phyloP scores from a whole-genome alignment of 2,329 filamentous ascomycete genomes.

The Aaosphaeria arxii region DNA sequence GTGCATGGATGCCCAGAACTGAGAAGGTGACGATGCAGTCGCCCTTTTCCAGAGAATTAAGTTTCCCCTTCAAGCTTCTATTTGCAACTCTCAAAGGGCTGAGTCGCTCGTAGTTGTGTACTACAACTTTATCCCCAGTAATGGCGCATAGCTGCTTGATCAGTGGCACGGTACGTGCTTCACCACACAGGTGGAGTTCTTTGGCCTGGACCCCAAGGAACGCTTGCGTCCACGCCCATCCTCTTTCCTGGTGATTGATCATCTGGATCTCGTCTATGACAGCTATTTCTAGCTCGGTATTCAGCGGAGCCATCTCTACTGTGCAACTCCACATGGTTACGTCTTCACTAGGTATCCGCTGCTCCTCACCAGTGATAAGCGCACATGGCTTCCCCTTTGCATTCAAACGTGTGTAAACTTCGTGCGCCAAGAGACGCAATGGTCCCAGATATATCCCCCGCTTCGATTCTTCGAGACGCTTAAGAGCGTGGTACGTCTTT shows the following conservation, averaged over 20 bases:
- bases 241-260: slow-evolving; percentile 76
- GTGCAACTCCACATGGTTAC: slow-evolving; percentile 75
- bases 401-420: slow-evolving; percentile 85
- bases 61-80: slow-evolving; percentile 60
- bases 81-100: slow-evolving; percentile 70
- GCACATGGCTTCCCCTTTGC: slow-evolving; percentile 75
- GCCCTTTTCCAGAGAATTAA: slow-evolving; percentile 75
- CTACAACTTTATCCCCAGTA: slow-evolving; percentile 75
- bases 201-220: slow-evolving; percentile 81
- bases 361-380: slow-evolving; percentile 88
- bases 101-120: slow-evolving; percentile 81
- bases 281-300: slow-evolving; percentile 72
- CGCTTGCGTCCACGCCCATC: slow-evolving; percentile 93
- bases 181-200: slow-evolving; percentile 91
- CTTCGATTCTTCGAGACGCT: slow-evolving; percentile 73
- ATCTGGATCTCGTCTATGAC: slow-evolving; percentile 99
- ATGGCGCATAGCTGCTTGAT: slow-evolving; percentile 74
- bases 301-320: slow-evolving; percentile 78
- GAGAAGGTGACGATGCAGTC: slow-evolving; percentile 90
- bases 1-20: slow-evolving; percentile 72
- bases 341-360: slow-evolving; percentile 58
- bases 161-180: slow-evolving; percentile 76
- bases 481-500: slow-evolving; percentile 92
- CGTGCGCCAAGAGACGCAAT: slow-evolving; percentile 82
- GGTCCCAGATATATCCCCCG: slow-evolving; percentile 88